Conservation (phyloP, 2,329 filamentous ascomycete genomes). For the Tolypocladium pustulatum region DNA sequence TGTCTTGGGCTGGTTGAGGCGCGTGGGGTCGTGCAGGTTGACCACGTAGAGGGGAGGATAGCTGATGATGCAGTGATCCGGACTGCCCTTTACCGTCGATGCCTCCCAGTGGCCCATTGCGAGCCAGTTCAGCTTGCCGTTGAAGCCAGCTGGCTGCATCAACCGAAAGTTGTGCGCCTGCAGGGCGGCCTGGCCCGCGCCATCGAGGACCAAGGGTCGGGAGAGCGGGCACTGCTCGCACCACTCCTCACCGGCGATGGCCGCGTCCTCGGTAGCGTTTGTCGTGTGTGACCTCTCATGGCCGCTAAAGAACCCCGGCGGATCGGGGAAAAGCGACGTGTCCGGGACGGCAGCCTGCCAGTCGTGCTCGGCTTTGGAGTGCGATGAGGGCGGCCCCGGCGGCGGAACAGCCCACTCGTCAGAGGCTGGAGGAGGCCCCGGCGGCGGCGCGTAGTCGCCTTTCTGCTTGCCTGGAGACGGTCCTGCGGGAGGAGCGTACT, state of each 20-base stretch:
- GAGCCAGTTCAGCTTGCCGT: conserved; percentile 33
- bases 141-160: conserved; percentile 37
- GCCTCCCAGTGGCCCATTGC: conserved; percentile 42
- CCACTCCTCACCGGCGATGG: conserved; percentile 56
- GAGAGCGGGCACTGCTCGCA: conserved; percentile 50
- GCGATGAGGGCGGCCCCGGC: conserved; percentile 20
- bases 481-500: conserved; percentile 11
- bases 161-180: conserved; percentile 42
- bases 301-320: conserved; percentile 54
- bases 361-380: conserved; percentile 41
- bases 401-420: conserved; percentile 23
- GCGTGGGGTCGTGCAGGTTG: conserved; percentile 44
- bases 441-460: conserved; percentile 14
- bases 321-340: conserved; percentile 61
- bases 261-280: conserved; percentile 57
- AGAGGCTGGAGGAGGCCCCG: conserved; percentile 17
- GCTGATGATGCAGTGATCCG: conserved; percentile 55
- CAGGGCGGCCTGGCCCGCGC: conserved; percentile 35
- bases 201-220: conserved; percentile 37
- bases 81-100: conserved; percentile 28
- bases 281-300: conserved; percentile 56
- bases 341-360: conserved; percentile 65
- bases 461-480: conserved; percentile 6
- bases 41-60: conserved; percentile 61
- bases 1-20: conserved; percentile 30